A percentile compares a stretch with the other conserved stretches of the same genome.
Evolutionary conservation across 371 early-diverging fungal genomes (phyloP).

Genomic region (Mucor plumbeus): DNA sequence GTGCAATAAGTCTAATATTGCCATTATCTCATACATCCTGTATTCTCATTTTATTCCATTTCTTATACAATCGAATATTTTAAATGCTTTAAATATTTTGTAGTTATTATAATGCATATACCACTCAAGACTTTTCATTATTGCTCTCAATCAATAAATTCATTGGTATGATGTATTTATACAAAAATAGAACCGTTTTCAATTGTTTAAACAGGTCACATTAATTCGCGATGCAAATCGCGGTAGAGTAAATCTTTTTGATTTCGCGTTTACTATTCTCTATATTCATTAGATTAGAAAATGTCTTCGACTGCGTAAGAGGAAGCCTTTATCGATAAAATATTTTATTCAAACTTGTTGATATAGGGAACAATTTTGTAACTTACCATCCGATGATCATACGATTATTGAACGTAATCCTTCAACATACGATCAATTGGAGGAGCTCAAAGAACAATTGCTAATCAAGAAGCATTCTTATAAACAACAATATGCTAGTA

Average conservation of each 20-base stretch:
- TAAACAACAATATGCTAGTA: slow-evolving; percentile 82
- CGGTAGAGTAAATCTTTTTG: neutral
- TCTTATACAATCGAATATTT: too few relatives aligned
- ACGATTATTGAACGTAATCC: slow-evolving; percentile 19
- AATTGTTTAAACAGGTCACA: neutral
- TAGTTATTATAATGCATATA: too few relatives aligned
- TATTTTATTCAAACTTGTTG: neutral
- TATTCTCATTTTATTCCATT: too few relatives aligned
- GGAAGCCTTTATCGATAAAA: too few relatives aligned
- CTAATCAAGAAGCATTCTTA: slow-evolving; percentile 61
- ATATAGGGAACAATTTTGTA: slow-evolving; percentile 21
- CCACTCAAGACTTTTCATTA: too few relatives aligned
- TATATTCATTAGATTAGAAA: neutral
- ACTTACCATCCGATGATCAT: slow-evolving; percentile 17
- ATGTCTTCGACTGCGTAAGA: slow-evolving; percentile 1
- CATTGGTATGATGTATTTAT: neutral
- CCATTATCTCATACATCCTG: too few relatives aligned
- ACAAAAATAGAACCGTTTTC: too few relatives aligned
- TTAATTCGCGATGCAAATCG: slow-evolving; percentile 1
- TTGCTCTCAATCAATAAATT: too few relatives aligned
- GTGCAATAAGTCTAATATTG: too few relatives aligned
- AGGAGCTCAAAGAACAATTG: slow-evolving; percentile 47
- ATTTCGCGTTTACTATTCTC: neutral
- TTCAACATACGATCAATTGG: slow-evolving; percentile 43
- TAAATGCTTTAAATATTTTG: too few relatives aligned